Evolutionary conservation across 1,284 basidiomycete genomes (phyloP).

Genomic region (Mrakiaceae sp.): DNA sequence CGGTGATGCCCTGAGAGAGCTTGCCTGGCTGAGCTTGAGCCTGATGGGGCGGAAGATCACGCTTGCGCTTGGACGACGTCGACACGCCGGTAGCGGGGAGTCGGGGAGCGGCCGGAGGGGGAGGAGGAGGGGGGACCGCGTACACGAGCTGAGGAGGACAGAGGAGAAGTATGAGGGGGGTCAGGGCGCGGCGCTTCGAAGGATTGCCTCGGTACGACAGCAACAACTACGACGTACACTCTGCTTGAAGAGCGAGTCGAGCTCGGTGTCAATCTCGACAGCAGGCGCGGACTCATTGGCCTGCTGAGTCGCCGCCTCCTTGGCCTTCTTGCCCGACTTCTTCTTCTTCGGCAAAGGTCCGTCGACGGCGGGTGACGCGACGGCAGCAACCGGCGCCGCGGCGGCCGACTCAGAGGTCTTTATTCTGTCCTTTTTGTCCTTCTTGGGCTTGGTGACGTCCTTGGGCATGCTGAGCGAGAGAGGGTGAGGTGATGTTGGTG

Average conservation of each 20-base stretch:
- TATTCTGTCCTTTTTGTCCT: conserved; percentile 11
- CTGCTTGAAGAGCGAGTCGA: conserved; percentile 36
- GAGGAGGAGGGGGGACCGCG: conserved; percentile 20
- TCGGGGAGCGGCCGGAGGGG: conserved; percentile 13
- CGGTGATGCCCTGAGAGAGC: conserved; percentile 5
- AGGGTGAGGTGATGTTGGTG: not conserved
- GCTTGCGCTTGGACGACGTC: not conserved
- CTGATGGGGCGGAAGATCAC: conserved; percentile 15
- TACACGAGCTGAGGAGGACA: conserved; percentile 23
- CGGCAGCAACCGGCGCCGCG: not conserved
- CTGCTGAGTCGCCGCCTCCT: not conserved
- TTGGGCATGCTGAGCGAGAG: conserved; percentile 5
- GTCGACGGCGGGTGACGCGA: not conserved
- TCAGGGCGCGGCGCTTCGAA: not conserved
- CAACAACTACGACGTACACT: conserved; percentile 27
- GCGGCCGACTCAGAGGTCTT: not conserved
- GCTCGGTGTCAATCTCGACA: conserved; percentile 25
- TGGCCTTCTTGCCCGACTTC: conserved; percentile 21
- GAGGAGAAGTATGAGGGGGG: not conserved
- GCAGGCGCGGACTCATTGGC: not conserved
- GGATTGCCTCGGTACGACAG: not conserved
- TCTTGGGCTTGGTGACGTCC: conserved; percentile 19
- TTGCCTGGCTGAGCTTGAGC: conserved; percentile 3
- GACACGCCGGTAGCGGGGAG: not conserved
- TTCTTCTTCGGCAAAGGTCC: conserved; percentile 17